Percentiles rank a stretch among this genome's conserved stretches.
Conservation (phyloP, 2,329 filamentous ascomycete species). For the Penicillium freii region DNA sequence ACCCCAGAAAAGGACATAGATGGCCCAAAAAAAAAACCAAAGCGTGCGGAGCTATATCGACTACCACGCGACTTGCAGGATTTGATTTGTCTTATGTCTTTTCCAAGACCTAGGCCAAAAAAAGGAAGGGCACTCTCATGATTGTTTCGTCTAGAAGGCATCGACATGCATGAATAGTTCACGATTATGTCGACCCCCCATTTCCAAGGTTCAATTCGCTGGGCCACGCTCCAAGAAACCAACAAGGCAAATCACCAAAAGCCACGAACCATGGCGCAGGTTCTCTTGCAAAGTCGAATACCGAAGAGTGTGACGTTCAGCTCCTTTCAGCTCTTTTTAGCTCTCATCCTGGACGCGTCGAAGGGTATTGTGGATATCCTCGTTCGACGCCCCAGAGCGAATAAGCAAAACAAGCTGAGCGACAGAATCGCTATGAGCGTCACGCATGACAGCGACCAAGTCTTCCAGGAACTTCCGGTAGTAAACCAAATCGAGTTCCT, state of each 20-base stretch:
- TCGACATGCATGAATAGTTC: neutral
- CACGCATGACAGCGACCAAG: slow-evolving; percentile 25
- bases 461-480: slow-evolving; percentile 28
- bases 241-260: neutral
- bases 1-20: neutral
- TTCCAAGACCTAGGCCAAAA: neutral
- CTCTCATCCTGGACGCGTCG: slow-evolving; percentile 9
- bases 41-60: neutral
- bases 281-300: neutral
- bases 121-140: neutral
- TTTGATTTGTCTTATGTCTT: neutral
- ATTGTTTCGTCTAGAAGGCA: neutral
- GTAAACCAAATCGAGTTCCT: slow-evolving; percentile 15
- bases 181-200: neutral
- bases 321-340: neutral
- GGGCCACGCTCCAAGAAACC: neutral
- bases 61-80: neutral
- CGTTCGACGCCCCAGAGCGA: slow-evolving; percentile 30
- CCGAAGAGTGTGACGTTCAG: neutral
- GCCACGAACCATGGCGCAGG: neutral
- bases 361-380: slow-evolving; percentile 25
- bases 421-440: slow-evolving; percentile 24
- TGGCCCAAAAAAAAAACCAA: neutral
- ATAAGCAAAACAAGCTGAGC: slow-evolving; percentile 26
- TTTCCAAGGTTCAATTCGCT: neutral